Base-by-base conservation (phyloP, 1,139 yeast genomes). In the Debaryomyces psychrophilus region DNA sequence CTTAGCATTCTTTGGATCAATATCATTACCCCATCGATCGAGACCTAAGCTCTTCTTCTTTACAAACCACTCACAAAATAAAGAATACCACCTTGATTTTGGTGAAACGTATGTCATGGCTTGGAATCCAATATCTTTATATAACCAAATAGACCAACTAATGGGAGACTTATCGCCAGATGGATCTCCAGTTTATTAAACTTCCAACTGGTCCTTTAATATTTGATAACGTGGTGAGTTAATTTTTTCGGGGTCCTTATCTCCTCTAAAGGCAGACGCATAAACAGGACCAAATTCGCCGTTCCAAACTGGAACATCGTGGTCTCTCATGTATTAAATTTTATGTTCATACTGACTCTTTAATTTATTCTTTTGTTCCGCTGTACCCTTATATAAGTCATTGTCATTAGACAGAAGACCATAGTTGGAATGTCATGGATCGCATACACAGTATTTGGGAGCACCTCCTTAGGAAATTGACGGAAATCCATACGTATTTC, bases 231-330 rank as follows among this genome's bases (percentile, higher is more conserved):
- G 64, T 15, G 68, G 64, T 12, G 47, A 53, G 53, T 75, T 75
- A 46, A 65, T 69, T 22, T 50, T 56, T 9, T 65, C 74, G 5
- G 67, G 64, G 49, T 72, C 59, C 5, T 50, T 46, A 51, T 72
- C 76, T 18, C 76, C 78, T 48, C 79, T 65, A 25, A 58, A 64
- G 39, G 65, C 61, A 8, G 72, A 63, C 8, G 76, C 72, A 54
- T 74, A 75, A 18, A 75, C 79, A 3, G 80, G 79, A 15, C 80
- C 80, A 52, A 73, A 75, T 56, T 75, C 80, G 14, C 80, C 79
- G 52, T 74, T 74, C 79, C 79, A 75, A n/a, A 74, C 78, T 3
- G 79, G 79, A 4, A 73, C 76, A 15, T 65, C 57, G 41, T 61
- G 61, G 44, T 60, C 45, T 42, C 55, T 51, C 75, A 72, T 71